phyloP scores from a whole-genome alignment of 345 rosid genomes.

The Abelmoschus esculentus region DNA sequence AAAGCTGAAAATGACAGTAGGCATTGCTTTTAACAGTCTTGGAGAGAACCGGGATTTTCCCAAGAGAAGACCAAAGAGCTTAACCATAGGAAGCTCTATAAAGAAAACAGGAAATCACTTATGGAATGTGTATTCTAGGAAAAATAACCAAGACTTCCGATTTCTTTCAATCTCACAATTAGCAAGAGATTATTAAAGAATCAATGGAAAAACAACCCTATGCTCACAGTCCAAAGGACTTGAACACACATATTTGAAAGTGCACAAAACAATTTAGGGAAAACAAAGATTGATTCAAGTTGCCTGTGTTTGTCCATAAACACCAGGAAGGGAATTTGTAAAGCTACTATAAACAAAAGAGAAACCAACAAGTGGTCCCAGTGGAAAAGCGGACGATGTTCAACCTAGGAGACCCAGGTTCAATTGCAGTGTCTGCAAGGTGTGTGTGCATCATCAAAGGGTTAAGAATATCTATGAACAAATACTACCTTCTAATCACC shows the following conservation, averaged over 20 bases:
- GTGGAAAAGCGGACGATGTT: no score
- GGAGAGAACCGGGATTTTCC: not conserved
- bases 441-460: no score
- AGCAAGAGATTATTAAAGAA: not conserved
- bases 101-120: constrained; percentile 1
- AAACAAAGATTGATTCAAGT: not conserved
- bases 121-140: not conserved
- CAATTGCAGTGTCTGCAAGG: no score
- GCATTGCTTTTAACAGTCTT: not conserved
- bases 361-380: no score
- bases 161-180: not conserved
- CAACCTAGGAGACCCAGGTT: no score
- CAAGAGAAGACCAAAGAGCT: not conserved
- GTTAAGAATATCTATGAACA: no score
- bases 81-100: not conserved
- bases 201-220: not conserved
- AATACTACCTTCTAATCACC: no score
- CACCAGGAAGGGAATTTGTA: not conserved
- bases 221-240: not conserved
- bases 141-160: not conserved
- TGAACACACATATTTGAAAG: constrained; percentile 2
- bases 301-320: not conserved
- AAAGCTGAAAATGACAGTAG: not conserved
- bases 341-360: not conserved
- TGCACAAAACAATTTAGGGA: not conserved